phyloP scores from a whole-genome alignment of 2,329 filamentous ascomycete species.

The Aspergillus carbonarius region DNA sequence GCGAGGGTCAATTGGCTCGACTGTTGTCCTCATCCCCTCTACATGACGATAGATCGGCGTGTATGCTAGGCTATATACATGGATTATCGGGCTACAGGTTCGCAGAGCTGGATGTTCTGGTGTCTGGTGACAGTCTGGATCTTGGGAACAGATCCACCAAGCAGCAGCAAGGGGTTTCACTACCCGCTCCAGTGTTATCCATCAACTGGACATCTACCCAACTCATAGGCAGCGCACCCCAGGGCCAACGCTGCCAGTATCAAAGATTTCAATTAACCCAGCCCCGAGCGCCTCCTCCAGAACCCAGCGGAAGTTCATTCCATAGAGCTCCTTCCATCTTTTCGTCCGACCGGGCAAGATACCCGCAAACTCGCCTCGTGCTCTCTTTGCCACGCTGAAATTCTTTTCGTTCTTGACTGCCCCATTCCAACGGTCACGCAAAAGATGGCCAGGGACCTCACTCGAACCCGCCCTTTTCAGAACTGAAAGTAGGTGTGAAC shows the following conservation, averaged over 20 bases:
- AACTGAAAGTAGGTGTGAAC: slow-evolving; percentile 55
- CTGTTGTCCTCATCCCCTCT: not conserved
- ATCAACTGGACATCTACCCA: not conserved
- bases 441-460: slow-evolving; percentile 54
- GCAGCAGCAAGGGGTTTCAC: not conserved
- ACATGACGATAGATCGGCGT: not conserved
- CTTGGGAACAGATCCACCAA: not conserved
- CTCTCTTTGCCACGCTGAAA: slow-evolving; percentile 52
- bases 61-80: not conserved
- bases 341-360: slow-evolving; percentile 59
- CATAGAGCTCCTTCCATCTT: slow-evolving; percentile 63
- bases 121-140: no score
- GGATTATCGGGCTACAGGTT: not conserved
- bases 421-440: slow-evolving; percentile 65
- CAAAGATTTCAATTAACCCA: slow-evolving; percentile 61
- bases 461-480: slow-evolving; percentile 53
- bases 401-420: slow-evolving; percentile 50
- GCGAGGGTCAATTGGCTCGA: no score
- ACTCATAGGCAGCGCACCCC: slow-evolving; percentile 47
- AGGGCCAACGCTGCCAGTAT: slow-evolving; percentile 61
- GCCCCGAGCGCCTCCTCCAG: slow-evolving; percentile 61
- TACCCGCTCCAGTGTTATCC: not conserved
- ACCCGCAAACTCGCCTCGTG: slow-evolving; percentile 57
- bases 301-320: slow-evolving; percentile 60
- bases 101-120: not conserved